Evolutionary conservation across 148 eudicot genomes (phyloP), one percentile per base, ranked within the genome.

Genomic region (Heliamphora exappendiculata): DNA sequence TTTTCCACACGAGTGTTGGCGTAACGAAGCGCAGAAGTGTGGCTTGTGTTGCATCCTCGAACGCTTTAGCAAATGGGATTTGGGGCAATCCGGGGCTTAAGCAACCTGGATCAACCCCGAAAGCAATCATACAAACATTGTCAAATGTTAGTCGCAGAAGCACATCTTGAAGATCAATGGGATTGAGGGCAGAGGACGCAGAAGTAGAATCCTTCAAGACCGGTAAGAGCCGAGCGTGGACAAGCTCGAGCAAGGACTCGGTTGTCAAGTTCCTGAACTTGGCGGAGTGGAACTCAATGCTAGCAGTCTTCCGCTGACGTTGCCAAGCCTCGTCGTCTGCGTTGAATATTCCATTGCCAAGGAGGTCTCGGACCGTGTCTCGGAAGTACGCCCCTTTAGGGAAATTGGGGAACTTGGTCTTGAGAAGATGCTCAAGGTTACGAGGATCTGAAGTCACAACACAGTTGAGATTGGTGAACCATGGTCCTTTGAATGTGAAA

Each of bases 71-170:
- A 74, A 93, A 93, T 0, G 96, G 89, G 19, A 93, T 85, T 7
- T 87, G 86, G 0, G 94, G 96, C 17, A 86, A 79, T 20, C 91
- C 93, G 0, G 78, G 87, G 4, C 83, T 36, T 4, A 91, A 77
- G 74, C 98, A 93, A 3, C 96, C 96, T 0, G 96, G 96, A 59
- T 93, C 98, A 4, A 89, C 98, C 41, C 98, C 98, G 55, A 93
- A 93, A 16, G 96, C 98, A 20, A 93, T 88, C 89, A 88, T 89
- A 74, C 96, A 93, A 7, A 93, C 91, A 31, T 91, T 91, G 66
- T 93, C 98, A 44, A 93, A 93, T 5, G 98, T 93, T 34, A 91
- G 74, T 54, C 98, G 67, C 12, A 93, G 62, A 4, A 93, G 90
- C 34, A 93, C 82, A 53, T 93, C 96, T 75, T 93, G 98, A 5